Conservation (phyloP, 805 yeast genomes). For the Pichia phayaonensis region DNA sequence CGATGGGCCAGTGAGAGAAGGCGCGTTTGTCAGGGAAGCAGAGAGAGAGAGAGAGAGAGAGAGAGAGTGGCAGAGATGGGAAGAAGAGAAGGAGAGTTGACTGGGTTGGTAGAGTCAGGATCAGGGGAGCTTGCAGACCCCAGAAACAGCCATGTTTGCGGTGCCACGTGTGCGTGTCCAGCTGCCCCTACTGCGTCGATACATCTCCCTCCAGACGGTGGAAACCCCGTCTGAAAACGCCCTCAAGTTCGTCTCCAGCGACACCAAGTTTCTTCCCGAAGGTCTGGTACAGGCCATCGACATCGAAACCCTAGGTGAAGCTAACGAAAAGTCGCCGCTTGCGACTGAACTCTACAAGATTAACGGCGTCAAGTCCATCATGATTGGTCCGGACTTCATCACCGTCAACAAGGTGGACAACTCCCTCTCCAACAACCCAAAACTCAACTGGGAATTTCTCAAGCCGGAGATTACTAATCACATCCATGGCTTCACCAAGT, state of each 20-base stretch:
- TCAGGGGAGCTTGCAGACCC: too few species aligned
- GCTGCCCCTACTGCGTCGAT: neutral
- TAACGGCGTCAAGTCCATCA: slow-evolving; percentile 59
- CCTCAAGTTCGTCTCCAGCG: slow-evolving; percentile 51
- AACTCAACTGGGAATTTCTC: slow-evolving; percentile 26
- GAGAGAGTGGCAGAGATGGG: too few species aligned
- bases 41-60: neutral
- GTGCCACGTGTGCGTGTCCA: neutral
- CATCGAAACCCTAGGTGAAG: slow-evolving; percentile 45
- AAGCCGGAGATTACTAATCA: slow-evolving; percentile 21
- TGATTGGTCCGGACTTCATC: slow-evolving; percentile 69
- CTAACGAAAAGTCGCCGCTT: slow-evolving; percentile 52
- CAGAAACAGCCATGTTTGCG: neutral
- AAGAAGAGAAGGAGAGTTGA: too few species aligned
- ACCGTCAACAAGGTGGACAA: slow-evolving; percentile 53
- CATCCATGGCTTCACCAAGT: slow-evolving; percentile 21
- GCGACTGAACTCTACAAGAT: slow-evolving; percentile 53
- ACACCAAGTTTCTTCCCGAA: slow-evolving; percentile 39
- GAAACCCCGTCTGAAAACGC: slow-evolving; percentile 76
- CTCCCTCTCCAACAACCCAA: slow-evolving; percentile 26
- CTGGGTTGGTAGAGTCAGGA: too few species aligned
- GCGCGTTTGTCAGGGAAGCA: neutral
- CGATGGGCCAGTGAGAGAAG: neutral
- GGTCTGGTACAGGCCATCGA: slow-evolving; percentile 39
- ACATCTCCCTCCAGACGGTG: slow-evolving; percentile 32